Percentiles rank a stretch among this genome's conserved stretches.
Evolutionary conservation across 2,329 filamentous ascomycete species (phyloP).

Genomic region (Talaromyces sp.): DNA sequence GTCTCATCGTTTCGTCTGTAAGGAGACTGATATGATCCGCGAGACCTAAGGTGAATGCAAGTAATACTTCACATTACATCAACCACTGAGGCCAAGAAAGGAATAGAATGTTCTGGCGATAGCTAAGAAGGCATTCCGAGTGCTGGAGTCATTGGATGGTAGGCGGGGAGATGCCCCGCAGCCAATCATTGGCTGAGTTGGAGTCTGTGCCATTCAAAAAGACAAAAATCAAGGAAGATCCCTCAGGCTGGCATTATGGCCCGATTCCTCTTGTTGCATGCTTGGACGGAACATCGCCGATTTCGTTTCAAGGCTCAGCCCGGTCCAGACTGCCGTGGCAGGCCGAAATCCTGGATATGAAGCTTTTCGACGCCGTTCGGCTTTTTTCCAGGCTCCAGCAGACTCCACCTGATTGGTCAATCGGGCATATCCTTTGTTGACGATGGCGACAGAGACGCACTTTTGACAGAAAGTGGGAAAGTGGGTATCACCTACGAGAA

Average conservation of each 20-base stretch:
- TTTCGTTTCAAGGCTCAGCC: background rate
- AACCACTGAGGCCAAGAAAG: background rate
- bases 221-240: background rate
- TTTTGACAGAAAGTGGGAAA: background rate
- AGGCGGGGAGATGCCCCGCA: background rate
- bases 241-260: background rate
- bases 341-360: background rate
- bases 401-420: background rate
- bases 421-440: background rate
- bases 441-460: background rate
- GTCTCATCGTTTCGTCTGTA: background rate
- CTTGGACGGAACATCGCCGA: background rate
- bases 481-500: background rate
- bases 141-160: background rate
- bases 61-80: background rate
- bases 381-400: background rate
- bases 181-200: background rate
- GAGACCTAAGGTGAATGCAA: background rate
- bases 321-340: background rate
- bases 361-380: constrained; percentile 4
- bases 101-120: constrained; percentile 5
- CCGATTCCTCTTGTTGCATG: background rate
- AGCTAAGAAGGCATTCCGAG: background rate
- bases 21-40: background rate
- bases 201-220: background rate